Percentiles rank a stretch among this genome's conserved stretches.
These are phyloP conservation scores for Hermanozyma aechmeae DNA, from an alignment of 805 yeast species.

Conservation along the genomic window DNA sequence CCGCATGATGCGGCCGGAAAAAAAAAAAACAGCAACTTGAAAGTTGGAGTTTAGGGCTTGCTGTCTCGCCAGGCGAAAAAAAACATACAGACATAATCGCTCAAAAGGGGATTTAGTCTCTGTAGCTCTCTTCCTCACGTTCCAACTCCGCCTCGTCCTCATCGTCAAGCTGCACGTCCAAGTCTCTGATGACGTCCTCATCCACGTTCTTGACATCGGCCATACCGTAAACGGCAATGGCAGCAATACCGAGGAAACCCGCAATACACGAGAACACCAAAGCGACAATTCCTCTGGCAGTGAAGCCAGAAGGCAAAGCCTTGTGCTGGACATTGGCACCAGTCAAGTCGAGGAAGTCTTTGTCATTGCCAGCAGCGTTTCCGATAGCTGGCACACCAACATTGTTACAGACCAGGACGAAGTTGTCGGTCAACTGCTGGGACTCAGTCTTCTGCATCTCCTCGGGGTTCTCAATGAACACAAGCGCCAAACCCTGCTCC, in stretches of 20 bases:
- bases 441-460: constrained; percentile 41
- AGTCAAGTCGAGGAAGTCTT: constrained; percentile 52
- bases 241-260: constrained; percentile 72
- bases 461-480: constrained; percentile 76
- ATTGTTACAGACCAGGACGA: constrained; percentile 49
- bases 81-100: no score
- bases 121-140: no score
- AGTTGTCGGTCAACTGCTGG: constrained; percentile 56
- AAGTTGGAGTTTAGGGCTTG: no score
- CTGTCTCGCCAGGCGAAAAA: no score
- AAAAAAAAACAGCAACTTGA: no score
- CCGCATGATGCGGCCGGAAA: no score
- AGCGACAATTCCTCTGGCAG: constrained; percentile 92
- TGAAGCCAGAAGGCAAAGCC: constrained; percentile 78
- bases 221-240: constrained; percentile 78
- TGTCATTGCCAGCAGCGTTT: constrained; percentile 83
- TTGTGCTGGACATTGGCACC: constrained; percentile 68
- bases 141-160: constrained; percentile 18
- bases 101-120: no score
- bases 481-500: constrained; percentile 83
- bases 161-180: constrained; percentile 38
- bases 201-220: constrained; percentile 70
- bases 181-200: constrained; percentile 47
- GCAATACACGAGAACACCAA: constrained; percentile 82
- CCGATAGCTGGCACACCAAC: constrained; percentile 50